Base-by-base conservation (phyloP, 2,329 filamentous ascomycete species). In the Cyclaneusma minus region DNA sequence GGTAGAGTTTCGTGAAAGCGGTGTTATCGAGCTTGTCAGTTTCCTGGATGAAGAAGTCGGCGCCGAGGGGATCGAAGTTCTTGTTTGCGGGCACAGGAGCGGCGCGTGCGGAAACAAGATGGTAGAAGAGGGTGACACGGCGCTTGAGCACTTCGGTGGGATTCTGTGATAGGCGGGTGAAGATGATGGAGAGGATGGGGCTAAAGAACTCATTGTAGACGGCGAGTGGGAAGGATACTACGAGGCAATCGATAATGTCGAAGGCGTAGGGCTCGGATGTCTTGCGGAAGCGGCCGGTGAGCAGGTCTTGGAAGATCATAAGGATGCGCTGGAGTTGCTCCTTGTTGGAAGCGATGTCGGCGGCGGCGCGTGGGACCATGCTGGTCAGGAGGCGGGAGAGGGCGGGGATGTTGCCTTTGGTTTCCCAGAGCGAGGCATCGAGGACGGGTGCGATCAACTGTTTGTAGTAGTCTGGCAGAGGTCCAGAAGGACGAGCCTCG, bases 241-340 rank as follows among this genome's bases (percentile, higher is more conserved):
- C 60, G 26, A 92, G 61, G 4, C 76, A 66, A 46, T 98, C 89
- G 32, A 98, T 61, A 24, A 98, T 64, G 45, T 98, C 89, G 44
- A 95, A 93, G 1, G 76, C 82, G 43, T 85, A 75, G 12, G 69
- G 62, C 48, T 98, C 89, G 25, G 85, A 85, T 33, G 77, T 74
- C 54, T 89, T 93, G 26, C 34, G 42, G 10, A 39, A 28, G 27
- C 46, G 48, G 38, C 68, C 73, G 3, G 67, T 64, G 21, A 94
- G 62, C 7, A 98, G 66, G 43, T 82, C 85, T 50, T 95, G 87
- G 62, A 95, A 98, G 35, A 98, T 89, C 30, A 84, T 82, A n/a
- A 98, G 64, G 25, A 95, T 72, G 3, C 80, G 72, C 47, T 91
- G 82, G 21, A 94, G 52, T 50, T 94, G 83, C n/a, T n/a, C n/a